Evolutionary conservation across 805 yeast genomes (phyloP).

Genomic region (Komagataella kurtzmanii): DNA sequence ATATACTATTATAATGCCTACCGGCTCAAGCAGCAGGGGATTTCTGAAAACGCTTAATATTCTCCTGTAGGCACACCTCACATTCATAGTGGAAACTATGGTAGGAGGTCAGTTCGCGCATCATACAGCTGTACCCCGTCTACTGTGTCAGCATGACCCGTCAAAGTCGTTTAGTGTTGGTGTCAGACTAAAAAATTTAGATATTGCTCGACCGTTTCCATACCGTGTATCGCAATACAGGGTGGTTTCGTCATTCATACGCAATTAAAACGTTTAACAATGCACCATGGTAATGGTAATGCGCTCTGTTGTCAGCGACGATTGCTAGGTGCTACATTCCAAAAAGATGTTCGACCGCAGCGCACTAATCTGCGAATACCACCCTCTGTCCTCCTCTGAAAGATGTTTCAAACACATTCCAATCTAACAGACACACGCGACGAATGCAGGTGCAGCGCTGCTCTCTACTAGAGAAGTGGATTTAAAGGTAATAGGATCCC

Average conservation of each 20-base stretch:
- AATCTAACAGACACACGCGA: background rate
- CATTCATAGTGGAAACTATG: background rate
- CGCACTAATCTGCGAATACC: background rate
- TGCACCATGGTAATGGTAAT: background rate
- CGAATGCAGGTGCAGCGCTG: background rate
- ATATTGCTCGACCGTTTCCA: background rate
- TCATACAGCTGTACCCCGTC: too few relatives aligned
- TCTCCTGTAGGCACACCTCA: background rate
- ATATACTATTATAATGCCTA: background rate
- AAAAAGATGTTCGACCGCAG: background rate
- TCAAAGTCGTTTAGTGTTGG: background rate
- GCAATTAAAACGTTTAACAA: background rate
- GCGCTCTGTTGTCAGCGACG: background rate
- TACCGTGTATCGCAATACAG: background rate
- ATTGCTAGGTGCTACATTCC: background rate
- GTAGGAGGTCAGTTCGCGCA: too few relatives aligned
- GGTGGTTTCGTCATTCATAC: background rate
- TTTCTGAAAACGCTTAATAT: background rate
- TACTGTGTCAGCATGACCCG: too few relatives aligned
- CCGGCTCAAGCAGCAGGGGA: background rate
- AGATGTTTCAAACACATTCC: background rate
- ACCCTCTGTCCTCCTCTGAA: background rate
- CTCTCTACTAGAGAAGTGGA: background rate
- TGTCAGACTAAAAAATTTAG: background rate
- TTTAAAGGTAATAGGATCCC: background rate